Conservation (phyloP, 2,329 filamentous ascomycete genomes). For the Fusarium liriodendri region DNA sequence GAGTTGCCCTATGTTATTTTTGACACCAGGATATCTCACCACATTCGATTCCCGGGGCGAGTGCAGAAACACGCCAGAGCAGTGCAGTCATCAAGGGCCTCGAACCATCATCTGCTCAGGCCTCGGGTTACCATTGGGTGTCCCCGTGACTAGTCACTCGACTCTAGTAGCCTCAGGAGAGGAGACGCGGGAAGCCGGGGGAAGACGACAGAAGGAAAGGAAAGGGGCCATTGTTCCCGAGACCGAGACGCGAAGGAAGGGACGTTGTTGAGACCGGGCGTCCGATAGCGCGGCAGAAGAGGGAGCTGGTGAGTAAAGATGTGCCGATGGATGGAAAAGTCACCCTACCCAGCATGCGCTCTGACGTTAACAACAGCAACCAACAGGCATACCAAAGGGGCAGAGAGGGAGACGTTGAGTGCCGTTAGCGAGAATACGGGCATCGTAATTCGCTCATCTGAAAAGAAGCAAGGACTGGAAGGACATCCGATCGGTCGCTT, state of each 20-base stretch:
- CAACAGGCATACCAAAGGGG: constrained; percentile 26
- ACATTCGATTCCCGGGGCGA: constrained; percentile 27
- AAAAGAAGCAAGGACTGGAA: constrained; percentile 24
- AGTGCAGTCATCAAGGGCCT: constrained; percentile 39
- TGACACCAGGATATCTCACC: constrained; percentile 26
- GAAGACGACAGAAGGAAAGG: constrained; percentile 16
- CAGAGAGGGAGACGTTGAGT: constrained; percentile 17
- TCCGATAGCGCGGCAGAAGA: constrained; percentile 25
- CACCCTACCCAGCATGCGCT: constrained; percentile 42
- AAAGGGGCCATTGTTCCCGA: constrained; percentile 30
- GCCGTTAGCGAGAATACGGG: constrained; percentile 21
- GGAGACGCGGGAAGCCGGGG: constrained; percentile 7
- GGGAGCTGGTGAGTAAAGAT: constrained; percentile 37
- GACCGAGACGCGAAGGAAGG: constrained; percentile 25
- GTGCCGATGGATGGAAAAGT: constrained; percentile 32
- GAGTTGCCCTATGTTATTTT: constrained; percentile 35
- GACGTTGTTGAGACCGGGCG: constrained; percentile 12
- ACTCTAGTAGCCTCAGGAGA: constrained; percentile 28
- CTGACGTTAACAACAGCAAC: constrained; percentile 33
- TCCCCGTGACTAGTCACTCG: constrained; percentile 43
- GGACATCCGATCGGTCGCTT: constrained; percentile 43
- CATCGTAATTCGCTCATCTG: constrained; percentile 35
- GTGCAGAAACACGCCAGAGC: constrained; percentile 28
- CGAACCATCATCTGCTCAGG: constrained; percentile 36
- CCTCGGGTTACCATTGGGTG: constrained; percentile 38